phyloP scores from a whole-genome alignment of 2,329 filamentous ascomycete genomes.

The Fusarium solani-melongenae region DNA sequence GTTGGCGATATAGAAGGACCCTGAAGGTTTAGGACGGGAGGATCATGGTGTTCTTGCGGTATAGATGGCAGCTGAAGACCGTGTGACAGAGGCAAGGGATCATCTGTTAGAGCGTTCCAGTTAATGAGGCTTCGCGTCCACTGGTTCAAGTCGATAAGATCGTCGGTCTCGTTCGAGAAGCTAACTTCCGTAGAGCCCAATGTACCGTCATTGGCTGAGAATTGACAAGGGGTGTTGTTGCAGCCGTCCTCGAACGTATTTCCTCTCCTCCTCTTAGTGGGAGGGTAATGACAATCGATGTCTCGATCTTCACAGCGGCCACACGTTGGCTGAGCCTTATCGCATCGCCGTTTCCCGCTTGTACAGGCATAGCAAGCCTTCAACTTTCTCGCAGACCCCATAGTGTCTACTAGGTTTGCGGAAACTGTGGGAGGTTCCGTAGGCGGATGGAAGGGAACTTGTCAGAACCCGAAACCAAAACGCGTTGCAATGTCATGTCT shows the following conservation, averaged over 20 bases:
- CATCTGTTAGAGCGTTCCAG: not conserved
- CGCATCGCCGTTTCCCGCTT: constrained; percentile 17
- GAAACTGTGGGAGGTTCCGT: not conserved
- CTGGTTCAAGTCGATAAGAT: not conserved
- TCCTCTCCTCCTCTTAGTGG: not conserved
- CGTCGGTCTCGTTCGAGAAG: not conserved
- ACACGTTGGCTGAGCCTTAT: constrained; percentile 9
- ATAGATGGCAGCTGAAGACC: not conserved
- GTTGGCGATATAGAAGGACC: not conserved
- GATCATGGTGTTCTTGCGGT: not conserved
- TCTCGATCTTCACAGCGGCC: constrained; percentile 16
- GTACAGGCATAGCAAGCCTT: constrained; percentile 21
- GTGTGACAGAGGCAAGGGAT: not conserved
- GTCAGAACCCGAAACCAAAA: not conserved
- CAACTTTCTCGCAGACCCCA: not conserved
- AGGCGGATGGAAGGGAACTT: not conserved
- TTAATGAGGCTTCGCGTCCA: not conserved
- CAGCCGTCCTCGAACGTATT: not conserved
- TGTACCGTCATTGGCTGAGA: not conserved
- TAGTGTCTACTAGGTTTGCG: not conserved
- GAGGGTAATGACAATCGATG: constrained; percentile 15
- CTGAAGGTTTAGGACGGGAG: not conserved
- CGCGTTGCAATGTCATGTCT: not conserved
- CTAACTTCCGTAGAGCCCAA: not conserved
- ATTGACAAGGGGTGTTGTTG: not conserved